Evolutionary conservation across 805 yeast genomes (phyloP).

Genomic region (Yarrowia deformans): DNA sequence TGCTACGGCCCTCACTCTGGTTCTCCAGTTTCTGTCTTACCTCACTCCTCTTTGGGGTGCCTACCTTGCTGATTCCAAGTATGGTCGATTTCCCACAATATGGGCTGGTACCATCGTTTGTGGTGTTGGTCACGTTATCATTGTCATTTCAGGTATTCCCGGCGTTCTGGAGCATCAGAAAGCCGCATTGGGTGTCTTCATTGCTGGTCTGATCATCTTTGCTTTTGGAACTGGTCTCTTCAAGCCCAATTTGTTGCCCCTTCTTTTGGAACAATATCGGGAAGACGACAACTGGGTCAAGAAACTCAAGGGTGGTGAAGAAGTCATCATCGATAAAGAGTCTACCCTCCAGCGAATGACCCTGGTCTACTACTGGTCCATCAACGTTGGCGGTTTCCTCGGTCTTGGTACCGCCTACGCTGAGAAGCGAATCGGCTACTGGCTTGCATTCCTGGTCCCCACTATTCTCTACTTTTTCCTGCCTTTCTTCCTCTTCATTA

Average conservation of each 20-base stretch:
- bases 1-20: conserved; percentile 58
- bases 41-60: conserved; percentile 62
- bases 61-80: conserved; percentile 58
- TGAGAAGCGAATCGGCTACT: conserved; percentile 61
- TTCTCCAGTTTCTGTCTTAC: conserved; percentile 52
- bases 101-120: conserved; percentile 60
- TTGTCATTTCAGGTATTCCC: conserved; percentile 57
- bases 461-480: conserved; percentile 60
- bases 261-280: conserved; percentile 58
- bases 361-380: conserved; percentile 62
- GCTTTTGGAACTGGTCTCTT: conserved; percentile 60
- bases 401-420: conserved; percentile 60
- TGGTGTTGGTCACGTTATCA: conserved; percentile 58
- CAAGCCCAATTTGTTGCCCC: conserved; percentile 57
- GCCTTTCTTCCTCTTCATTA: conserved; percentile 58
- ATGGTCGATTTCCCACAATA: conserved; percentile 59
- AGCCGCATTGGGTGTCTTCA: conserved; percentile 48
- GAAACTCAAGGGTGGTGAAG: conserved; percentile 60
- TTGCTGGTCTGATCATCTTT: conserved; percentile 49
- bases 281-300: conserved; percentile 61
- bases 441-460: conserved; percentile 63
- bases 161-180: conserved; percentile 78
- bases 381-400: conserved; percentile 63
- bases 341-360: conserved; percentile 51
- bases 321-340: conserved; percentile 60